Evolutionary conservation across 345 rosid species (phyloP).

Genomic region (Pugionium cornutum): DNA sequence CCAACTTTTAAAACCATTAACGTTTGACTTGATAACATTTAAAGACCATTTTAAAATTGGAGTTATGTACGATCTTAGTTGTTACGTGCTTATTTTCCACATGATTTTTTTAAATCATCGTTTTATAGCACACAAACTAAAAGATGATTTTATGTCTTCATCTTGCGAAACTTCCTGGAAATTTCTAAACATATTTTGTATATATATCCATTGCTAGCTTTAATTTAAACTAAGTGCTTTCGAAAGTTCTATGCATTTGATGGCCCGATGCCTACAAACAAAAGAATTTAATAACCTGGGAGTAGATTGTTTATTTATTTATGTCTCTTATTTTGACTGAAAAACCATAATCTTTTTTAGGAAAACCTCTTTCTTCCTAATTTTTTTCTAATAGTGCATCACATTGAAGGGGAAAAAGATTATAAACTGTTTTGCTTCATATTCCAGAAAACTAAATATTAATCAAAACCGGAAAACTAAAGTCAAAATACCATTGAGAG

Average conservation of each 20-base stretch:
- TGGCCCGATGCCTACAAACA: not conserved
- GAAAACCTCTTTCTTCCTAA: too few relatives aligned
- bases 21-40: too few relatives aligned
- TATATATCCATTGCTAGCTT: not conserved
- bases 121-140: not conserved
- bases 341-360: too few relatives aligned
- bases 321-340: too few relatives aligned
- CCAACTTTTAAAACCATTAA: too few relatives aligned
- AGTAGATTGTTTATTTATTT: too few relatives aligned
- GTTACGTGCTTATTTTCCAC: slow-evolving; percentile 7
- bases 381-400: too few relatives aligned
- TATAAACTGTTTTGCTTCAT: too few relatives aligned
- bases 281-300: not conserved
- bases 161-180: slow-evolving; percentile 24
- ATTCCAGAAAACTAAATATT: too few relatives aligned
- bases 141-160: not conserved
- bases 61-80: not conserved
- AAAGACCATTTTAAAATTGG: not conserved
- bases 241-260: slow-evolving; percentile 4
- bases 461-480: too few relatives aligned
- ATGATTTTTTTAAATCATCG: not conserved
- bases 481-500: too few relatives aligned
- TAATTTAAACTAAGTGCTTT: not conserved
- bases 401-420: too few relatives aligned
- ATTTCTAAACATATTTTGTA: not conserved